Evolutionary conservation across 73 alveolate genomes (phyloP).

Genomic region (Tetrahymena elliotti): DNA sequence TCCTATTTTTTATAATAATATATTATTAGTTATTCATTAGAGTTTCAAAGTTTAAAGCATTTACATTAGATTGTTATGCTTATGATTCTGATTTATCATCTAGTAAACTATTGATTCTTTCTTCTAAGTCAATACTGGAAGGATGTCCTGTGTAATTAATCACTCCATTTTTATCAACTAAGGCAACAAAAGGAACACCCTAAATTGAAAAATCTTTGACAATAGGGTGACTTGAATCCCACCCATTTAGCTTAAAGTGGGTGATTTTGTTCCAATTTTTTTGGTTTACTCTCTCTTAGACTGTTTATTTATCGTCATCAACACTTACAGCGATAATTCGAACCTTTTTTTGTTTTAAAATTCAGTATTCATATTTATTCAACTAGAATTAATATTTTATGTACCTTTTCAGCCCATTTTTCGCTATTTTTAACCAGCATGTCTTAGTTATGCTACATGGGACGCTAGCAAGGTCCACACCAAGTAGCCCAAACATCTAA

Average conservation of each 20-base stretch:
- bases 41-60: background rate
- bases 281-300: background rate
- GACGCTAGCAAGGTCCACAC: conserved; percentile 3
- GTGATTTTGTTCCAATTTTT: background rate
- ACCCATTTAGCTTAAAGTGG: background rate
- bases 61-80: background rate
- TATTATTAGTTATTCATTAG: too few species aligned
- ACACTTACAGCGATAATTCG: background rate
- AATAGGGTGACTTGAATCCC: background rate
- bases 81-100: background rate
- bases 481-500: background rate
- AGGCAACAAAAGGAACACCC: background rate
- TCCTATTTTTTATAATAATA: background rate
- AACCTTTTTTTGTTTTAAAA: background rate
- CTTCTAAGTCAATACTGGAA: background rate
- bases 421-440: background rate
- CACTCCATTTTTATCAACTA: background rate
- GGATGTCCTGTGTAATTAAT: background rate
- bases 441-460: background rate
- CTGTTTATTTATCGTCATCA: background rate
- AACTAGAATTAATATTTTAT: background rate
- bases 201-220: background rate
- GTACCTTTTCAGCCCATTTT: background rate
- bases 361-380: background rate
- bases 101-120: background rate